Percentiles rank a stretch among this genome's conserved stretches.
Conservation (phyloP, 805 yeast genomes). For the Starmerella geochares region DNA sequence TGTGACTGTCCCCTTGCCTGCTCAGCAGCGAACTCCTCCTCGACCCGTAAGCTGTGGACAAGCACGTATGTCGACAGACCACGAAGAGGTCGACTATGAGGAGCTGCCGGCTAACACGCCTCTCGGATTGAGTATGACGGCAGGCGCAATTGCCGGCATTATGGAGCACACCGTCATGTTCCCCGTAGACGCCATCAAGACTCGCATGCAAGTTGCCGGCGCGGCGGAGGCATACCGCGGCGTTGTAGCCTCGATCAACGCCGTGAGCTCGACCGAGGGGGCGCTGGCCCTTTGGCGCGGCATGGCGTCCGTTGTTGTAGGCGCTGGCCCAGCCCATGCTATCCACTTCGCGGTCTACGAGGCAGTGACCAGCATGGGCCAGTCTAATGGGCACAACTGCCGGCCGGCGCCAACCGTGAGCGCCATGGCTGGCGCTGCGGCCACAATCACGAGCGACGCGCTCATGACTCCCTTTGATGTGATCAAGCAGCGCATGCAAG, state of each 20-base stretch:
- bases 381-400: conserved; percentile 35
- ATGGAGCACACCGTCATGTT: conserved; percentile 97
- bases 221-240: conserved; percentile 30
- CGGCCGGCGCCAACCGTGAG: conserved; percentile 68
- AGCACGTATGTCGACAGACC: conserved; percentile 1
- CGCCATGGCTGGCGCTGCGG: conserved; percentile 79
- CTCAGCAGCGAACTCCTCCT: background rate
- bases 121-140: conserved; percentile 65
- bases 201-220: conserved; percentile 70
- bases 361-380: conserved; percentile 51
- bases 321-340: conserved; percentile 99
- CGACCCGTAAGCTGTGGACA: background rate
- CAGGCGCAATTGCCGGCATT: conserved; percentile 98
- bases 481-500: conserved; percentile 89
- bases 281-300: conserved; percentile 87
- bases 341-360: conserved; percentile 93
- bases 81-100: conserved; percentile 56
- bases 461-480: conserved; percentile 97
- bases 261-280: conserved; percentile 80
- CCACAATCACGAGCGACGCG: conserved; percentile 88
- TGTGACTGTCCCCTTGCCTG: background rate
- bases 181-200: conserved; percentile 92
- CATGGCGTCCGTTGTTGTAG: conserved; percentile 77
- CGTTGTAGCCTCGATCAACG: conserved; percentile 57
- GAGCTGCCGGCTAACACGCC: conserved; percentile 82